Conservation (phyloP, 2,329 filamentous ascomycete species). For the Neopestalotiopsis clavispora region DNA sequence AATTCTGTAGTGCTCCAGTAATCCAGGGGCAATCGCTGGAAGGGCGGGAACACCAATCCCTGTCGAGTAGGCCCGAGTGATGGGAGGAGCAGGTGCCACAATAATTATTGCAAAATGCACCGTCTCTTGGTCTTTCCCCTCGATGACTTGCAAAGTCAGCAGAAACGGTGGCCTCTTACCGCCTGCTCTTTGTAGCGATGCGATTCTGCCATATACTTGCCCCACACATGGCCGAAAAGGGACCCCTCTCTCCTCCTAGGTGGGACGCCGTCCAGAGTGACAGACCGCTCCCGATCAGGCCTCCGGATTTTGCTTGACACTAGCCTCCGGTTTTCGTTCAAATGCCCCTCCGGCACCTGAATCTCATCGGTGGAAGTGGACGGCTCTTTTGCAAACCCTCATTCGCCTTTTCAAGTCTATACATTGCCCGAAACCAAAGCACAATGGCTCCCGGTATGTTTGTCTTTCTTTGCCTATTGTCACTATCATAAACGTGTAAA, state of each 20-base stretch:
- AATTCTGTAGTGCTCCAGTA: slow-evolving; percentile 3
- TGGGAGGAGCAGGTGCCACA: not conserved
- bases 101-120: not conserved
- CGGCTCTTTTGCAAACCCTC: not conserved
- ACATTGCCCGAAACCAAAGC: slow-evolving; percentile 16
- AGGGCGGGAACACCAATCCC: slow-evolving; percentile 1
- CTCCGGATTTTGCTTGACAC: slow-evolving; percentile 3
- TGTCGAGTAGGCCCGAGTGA: not conserved
- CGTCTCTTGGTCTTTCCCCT: not conserved
- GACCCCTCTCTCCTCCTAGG: not conserved
- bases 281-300: not conserved
- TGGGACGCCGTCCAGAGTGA: not conserved
- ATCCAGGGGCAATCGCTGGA: slow-evolving; percentile 5
- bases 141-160: not conserved
- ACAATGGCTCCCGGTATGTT: slow-evolving; percentile 38
- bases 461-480: not conserved
- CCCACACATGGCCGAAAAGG: slow-evolving; percentile 6
- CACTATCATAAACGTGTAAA: too few species aligned
- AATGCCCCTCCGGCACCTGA: slow-evolving; percentile 12
- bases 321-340: slow-evolving; percentile 2
- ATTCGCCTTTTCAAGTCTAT: slow-evolving; percentile 22
- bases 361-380: slow-evolving; percentile 2
- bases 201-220: slow-evolving; percentile 5
- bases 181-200: not conserved
- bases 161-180: not conserved